Conservation (phyloP, 169 alveolate genomes). For the Plasmodium billcollinsi region DNA sequence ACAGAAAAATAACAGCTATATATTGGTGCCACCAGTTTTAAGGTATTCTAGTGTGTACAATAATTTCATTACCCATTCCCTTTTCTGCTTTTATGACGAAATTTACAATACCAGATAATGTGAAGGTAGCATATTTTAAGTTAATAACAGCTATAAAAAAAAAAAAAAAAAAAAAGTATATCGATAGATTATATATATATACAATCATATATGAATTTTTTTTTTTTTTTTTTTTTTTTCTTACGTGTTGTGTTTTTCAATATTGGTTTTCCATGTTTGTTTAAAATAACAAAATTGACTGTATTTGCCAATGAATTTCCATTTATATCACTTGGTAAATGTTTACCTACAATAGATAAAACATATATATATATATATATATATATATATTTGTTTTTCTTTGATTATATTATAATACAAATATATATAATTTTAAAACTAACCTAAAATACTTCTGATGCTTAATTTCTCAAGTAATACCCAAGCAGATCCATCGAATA, state of each 20-base stretch:
- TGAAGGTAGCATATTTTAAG: slow-evolving; percentile 56
- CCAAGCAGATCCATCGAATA: slow-evolving; percentile 66
- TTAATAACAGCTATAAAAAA: slow-evolving; percentile 32
- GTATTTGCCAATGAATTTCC: slow-evolving; percentile 36
- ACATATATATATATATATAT: neutral
- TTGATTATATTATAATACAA: too few species aligned
- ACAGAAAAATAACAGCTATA: too few species aligned
- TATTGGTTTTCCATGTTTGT: slow-evolving; percentile 42
- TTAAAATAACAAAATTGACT: slow-evolving; percentile 32
- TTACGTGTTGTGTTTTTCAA: slow-evolving; percentile 49
- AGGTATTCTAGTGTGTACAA: slow-evolving; percentile 72
- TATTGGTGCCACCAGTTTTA: neutral
- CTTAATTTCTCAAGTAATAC: slow-evolving; percentile 52
- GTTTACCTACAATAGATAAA: slow-evolving; percentile 17
- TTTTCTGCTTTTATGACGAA: slow-evolving; percentile 59
- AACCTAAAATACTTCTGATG: slow-evolving; percentile 62
- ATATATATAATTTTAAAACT: neutral
- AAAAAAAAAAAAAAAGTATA: slow-evolving; percentile 4
- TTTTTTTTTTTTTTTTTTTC: neutral
- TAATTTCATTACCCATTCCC: slow-evolving; percentile 65
- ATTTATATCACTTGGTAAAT: slow-evolving; percentile 39
- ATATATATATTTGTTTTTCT: neutral
- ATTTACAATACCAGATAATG: slow-evolving; percentile 42
- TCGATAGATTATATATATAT: neutral
- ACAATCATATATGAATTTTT: neutral